These are phyloP conservation scores for Miscanthus lutarioriparius DNA, from an alignment of 176 grass and related monocot genomes.

Conservation along the genomic window DNA sequence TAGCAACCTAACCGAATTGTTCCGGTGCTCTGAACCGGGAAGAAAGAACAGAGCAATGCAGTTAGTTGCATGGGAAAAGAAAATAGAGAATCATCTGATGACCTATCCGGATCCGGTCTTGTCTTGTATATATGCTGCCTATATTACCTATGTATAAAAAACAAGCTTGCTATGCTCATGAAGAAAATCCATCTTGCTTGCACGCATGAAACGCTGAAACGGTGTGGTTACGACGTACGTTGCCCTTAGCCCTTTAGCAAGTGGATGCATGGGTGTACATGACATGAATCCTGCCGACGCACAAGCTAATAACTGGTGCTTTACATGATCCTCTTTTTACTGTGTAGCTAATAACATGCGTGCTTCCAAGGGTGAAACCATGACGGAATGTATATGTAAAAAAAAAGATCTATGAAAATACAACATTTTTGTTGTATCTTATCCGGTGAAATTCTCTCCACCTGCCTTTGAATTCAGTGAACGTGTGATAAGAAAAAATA, in stretches of 20 bases:
- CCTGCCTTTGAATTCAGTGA: no score
- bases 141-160: not conserved
- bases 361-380: not conserved
- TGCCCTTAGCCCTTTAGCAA: not conserved
- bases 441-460: no score
- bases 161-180: not conserved
- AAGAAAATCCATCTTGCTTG: conserved; percentile 14
- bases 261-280: not conserved
- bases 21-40: not conserved
- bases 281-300: not conserved
- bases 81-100: not conserved
- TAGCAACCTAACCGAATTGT: not conserved
- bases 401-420: not conserved
- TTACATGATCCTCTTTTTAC: not conserved
- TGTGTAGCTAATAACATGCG: not conserved
- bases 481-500: no score
- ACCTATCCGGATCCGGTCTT: not conserved
- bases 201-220: conserved; percentile 31
- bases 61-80: not conserved
- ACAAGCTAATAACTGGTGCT: not conserved
- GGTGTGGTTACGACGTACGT: not conserved
- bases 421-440: no score
- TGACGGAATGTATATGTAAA: not conserved
- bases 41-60: not conserved
- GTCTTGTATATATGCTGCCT: not conserved